A percentile compares a stretch with the other conserved stretches of the same genome.
phyloP scores from a whole-genome alignment of 2,329 filamentous ascomycete species.

The Colletotrichum australisinense region DNA sequence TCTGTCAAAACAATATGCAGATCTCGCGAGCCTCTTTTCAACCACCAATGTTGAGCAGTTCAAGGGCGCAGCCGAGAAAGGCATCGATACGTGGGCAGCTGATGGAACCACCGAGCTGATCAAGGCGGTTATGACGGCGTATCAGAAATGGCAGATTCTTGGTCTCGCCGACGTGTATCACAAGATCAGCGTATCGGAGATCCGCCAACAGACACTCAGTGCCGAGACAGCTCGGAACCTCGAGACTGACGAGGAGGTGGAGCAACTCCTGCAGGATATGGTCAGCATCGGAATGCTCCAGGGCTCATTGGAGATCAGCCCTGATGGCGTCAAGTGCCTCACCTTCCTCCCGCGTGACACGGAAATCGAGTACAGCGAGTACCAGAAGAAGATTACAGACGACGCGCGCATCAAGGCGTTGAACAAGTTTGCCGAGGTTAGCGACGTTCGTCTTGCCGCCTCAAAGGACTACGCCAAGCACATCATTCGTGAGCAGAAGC shows the following conservation, averaged over 20 bases:
- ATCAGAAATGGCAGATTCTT: constrained; percentile 80
- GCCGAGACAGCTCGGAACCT: constrained; percentile 63
- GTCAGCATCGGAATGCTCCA: constrained; percentile 64
- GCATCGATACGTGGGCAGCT: constrained; percentile 68
- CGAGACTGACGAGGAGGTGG: constrained; percentile 54
- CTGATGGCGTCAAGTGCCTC: constrained; percentile 58
- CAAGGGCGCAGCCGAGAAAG: constrained; percentile 71
- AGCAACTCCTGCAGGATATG: constrained; percentile 64
- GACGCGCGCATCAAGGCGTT: constrained; percentile 59
- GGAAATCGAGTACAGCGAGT: constrained; percentile 61
- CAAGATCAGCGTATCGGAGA: constrained; percentile 65
- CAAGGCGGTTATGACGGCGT: constrained; percentile 74
- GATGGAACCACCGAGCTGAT: constrained; percentile 82
- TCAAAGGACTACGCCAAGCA: constrained; percentile 67
- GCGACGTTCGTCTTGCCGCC: constrained; percentile 64
- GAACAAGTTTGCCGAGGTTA: constrained; percentile 59
- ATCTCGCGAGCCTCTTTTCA: constrained; percentile 77
- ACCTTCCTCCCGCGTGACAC: constrained; percentile 58
- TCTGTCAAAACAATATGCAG: constrained; percentile 76
- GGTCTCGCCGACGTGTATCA: constrained; percentile 79
- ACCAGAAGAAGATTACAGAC: constrained; percentile 58
- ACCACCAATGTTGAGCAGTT: constrained; percentile 65
- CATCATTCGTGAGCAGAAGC: constrained; percentile 57
- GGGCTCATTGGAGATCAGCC: constrained; percentile 61
- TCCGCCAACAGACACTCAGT: constrained; percentile 63